phyloP scores from a whole-genome alignment of 169 alveolate species.

The Cryptosporidium muris region DNA sequence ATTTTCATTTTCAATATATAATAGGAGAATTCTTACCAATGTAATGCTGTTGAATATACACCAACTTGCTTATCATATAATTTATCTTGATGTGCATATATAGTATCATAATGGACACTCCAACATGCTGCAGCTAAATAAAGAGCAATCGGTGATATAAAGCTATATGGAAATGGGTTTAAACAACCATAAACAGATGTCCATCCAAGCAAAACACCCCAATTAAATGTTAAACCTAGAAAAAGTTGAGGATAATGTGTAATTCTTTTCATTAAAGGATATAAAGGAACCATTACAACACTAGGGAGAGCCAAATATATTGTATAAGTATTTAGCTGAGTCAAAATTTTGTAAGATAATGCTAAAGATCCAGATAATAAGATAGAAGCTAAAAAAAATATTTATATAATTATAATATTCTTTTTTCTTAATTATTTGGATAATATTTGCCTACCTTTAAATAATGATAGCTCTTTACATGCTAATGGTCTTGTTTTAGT shows the following conservation, averaged over 20 bases:
- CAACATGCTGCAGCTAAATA: conserved; percentile 81
- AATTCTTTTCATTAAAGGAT: conserved; percentile 90
- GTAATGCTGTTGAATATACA: conserved; percentile 89
- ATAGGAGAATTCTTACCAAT: conserved; percentile 76
- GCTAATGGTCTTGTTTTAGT: conserved; percentile 94
- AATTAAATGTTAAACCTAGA: conserved; percentile 90
- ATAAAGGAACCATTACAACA: conserved; percentile 82
- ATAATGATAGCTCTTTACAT: conserved; percentile 82
- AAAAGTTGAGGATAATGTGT: conserved; percentile 89
- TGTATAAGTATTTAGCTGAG: conserved; percentile 71
- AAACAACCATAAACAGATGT: conserved; percentile 75
- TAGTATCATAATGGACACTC: conserved; percentile 92
- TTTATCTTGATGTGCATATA: conserved; percentile 94
- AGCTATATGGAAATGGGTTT: conserved; percentile 77
- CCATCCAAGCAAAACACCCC: conserved; percentile 87
- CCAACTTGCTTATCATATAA: conserved; percentile 86
- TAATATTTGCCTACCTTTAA: background rate
- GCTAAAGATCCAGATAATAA: conserved; percentile 76
- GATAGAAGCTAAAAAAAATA: conserved; percentile 12
- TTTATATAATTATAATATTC: conserved; percentile 28
- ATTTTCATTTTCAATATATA: background rate
- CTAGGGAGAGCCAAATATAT: conserved; percentile 73
- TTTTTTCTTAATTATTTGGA: conserved; percentile 25
- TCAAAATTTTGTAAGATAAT: conserved; percentile 71
- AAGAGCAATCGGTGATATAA: conserved; percentile 72